Base-by-base conservation (phyloP, 2,329 filamentous ascomycete species). In the Neopestalotiopsis sp. region DNA sequence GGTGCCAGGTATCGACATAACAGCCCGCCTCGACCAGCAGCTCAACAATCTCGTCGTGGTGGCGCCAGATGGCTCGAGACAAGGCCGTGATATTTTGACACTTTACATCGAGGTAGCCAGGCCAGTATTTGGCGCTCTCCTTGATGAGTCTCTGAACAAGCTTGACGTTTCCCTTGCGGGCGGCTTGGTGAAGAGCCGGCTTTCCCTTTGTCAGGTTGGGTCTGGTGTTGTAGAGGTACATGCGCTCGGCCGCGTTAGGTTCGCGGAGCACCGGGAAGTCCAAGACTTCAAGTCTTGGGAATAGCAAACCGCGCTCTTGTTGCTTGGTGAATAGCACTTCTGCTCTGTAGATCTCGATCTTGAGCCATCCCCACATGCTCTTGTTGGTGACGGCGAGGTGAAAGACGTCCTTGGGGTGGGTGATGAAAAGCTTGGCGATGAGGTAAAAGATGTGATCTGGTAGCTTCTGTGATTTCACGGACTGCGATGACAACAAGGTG, bases 101-200 rank as follows among this genome's bases (percentile, higher is more conserved):
- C 65, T 67, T 67, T 5, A 45, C 65, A 30, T 67, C 53, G 56
- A 67, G 7, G 24, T 67, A 67, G 10, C 32, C 38, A 7, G 53
- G 53, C 65, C 65, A 67, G 53, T 24, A 24, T 24, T 24, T 24
- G n/a, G 32, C 65, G 34, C 53, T 61, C 17, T 34, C 56, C 14
- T 4, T 10, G n/a, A 67, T 20, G 40, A 38, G 28, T 28, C n/a
- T 40, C 40, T 38, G 34, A 10, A 7, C 38, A 3, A 56, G n/a
- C 3, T 13, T 9, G 20, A 32, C 12, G 10, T 30, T 40, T 38
- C 10, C 6, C 34, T 10, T 38, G 6, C 6, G 20, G 17, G 17
- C 49, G 12, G 49, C 49, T 10, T 17, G 20, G 57, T 57, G 64
- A 12, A 66, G 24, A 45, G 30, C 24, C 6, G 45, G 28, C 20